Percentiles rank a stretch among this genome's conserved stretches.
Evolutionary conservation across 1,284 basidiomycete genomes (phyloP).

Genomic region (Cutaneotrichosporon daszewskae): DNA sequence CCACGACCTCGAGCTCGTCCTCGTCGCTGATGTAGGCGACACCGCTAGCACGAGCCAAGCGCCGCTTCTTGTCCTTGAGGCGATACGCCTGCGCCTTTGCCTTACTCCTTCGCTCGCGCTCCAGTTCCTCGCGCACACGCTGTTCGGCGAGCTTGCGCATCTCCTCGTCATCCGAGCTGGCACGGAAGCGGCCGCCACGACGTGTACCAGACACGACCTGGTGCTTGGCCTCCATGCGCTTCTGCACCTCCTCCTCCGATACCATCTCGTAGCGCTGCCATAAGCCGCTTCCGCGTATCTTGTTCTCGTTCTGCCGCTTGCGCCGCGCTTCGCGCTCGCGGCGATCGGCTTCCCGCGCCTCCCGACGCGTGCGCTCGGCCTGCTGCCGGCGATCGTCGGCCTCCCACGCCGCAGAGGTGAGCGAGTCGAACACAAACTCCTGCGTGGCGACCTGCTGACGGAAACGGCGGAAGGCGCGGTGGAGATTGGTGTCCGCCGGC

Average conservation of each 20-base stretch:
- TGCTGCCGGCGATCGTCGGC: constrained; percentile 6
- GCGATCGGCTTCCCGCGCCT: constrained; percentile 24
- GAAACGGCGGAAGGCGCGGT: constrained; percentile 6
- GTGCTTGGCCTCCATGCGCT: constrained; percentile 19
- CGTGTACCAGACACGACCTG: constrained; percentile 33
- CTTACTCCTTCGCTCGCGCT: not conserved
- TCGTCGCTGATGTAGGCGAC: too few species aligned
- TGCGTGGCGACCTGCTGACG: constrained; percentile 4
- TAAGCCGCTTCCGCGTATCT: constrained; percentile 33
- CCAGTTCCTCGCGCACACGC: not conserved
- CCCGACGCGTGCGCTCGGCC: constrained; percentile 5
- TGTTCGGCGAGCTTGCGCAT: not conserved
- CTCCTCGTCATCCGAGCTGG: constrained; percentile 14
- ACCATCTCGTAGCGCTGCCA: constrained; percentile 36
- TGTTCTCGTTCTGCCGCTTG: constrained; percentile 23
- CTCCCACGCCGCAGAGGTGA: constrained; percentile 29
- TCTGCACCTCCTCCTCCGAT: constrained; percentile 25
- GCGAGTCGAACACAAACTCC: constrained; percentile 24
- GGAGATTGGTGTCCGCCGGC: constrained; percentile 7
- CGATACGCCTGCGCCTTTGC: not conserved
- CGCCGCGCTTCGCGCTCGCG: constrained; percentile 23
- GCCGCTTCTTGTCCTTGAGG: not conserved
- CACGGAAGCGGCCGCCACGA: constrained; percentile 25
- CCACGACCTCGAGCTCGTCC: too few species aligned
- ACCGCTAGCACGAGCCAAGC: too few species aligned